A percentile compares a stretch with the other conserved stretches of the same genome.
Conservation (phyloP, 2,329 filamentous ascomycete species). For the Cladosporium cucumerinum region DNA sequence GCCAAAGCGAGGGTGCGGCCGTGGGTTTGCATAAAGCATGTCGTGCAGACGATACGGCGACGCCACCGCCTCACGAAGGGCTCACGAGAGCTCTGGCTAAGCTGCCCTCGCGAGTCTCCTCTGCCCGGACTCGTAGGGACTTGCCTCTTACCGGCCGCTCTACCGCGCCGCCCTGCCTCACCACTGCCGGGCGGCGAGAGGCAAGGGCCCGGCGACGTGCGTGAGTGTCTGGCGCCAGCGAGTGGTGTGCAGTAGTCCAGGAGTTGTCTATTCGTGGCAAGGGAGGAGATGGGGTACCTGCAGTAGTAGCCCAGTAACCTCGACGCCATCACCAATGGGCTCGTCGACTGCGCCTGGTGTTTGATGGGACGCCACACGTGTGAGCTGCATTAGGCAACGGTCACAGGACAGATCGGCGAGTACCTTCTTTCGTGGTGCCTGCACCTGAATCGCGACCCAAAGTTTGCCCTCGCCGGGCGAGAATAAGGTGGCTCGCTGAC, state of each 20-base stretch:
- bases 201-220: conserved; percentile 5
- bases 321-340: conserved; percentile 10
- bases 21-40: conserved; percentile 5
- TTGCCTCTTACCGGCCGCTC: conserved; percentile 1
- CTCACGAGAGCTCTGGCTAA: neutral
- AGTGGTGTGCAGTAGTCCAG: conserved; percentile 5
- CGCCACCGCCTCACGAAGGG: neutral
- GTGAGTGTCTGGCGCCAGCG: neutral
- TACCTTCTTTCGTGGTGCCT: neutral
- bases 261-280: conserved; percentile 15
- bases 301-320: neutral
- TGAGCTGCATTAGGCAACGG: conserved; percentile 13
- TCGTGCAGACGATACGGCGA: neutral
- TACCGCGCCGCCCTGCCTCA: neutral
- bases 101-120: neutral
- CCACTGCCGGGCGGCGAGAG: conserved; percentile 4
- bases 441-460: conserved; percentile 5
- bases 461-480: neutral
- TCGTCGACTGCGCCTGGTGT: neutral
- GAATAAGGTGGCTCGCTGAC: neutral
- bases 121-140: conserved; percentile 6
- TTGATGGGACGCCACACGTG: conserved; percentile 15
- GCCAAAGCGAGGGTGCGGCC: conserved; percentile 8
- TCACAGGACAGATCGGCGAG: conserved; percentile 12
- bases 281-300: conserved; percentile 12